Conservation (phyloP, 176 grass and related monocot species). For the Saccharum spontaneum region DNA sequence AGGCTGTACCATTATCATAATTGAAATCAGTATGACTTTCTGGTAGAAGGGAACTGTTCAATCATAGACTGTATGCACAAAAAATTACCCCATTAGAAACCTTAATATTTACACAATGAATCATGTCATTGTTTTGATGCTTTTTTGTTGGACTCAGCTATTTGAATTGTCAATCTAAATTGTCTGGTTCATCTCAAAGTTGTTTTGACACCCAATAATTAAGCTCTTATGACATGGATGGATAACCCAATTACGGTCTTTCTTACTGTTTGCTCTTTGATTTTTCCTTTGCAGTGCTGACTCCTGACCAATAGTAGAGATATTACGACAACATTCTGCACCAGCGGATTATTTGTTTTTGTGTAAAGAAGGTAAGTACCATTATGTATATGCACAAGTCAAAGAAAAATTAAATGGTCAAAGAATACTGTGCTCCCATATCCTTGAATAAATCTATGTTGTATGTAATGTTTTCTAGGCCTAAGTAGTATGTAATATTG, state of each 20-base stretch:
- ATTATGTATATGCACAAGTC: background rate
- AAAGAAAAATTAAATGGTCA: background rate
- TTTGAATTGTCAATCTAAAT: background rate
- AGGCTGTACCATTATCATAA: background rate
- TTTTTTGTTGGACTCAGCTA: background rate
- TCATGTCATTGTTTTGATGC: background rate
- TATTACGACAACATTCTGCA: conserved; percentile 20
- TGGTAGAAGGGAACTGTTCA: background rate
- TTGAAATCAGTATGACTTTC: background rate
- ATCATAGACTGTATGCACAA: background rate
- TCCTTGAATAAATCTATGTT: background rate
- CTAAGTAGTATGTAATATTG: background rate
- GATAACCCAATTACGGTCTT: conserved; percentile 2
- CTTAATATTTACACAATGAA: background rate
- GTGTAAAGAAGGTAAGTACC: conserved; percentile 30
- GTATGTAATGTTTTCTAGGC: background rate
- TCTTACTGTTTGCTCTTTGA: conserved; percentile 23
- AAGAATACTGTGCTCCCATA: background rate
- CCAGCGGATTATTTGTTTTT: conserved; percentile 20
- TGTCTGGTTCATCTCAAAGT: background rate
- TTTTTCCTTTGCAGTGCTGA: conserved; percentile 38
- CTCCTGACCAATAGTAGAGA: conserved; percentile 42
- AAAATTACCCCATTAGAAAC: background rate
- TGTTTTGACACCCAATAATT: background rate
- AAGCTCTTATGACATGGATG: background rate